phyloP scores from a whole-genome alignment of 495 filamentous ascomycete species.

The Letharia lupina region DNA sequence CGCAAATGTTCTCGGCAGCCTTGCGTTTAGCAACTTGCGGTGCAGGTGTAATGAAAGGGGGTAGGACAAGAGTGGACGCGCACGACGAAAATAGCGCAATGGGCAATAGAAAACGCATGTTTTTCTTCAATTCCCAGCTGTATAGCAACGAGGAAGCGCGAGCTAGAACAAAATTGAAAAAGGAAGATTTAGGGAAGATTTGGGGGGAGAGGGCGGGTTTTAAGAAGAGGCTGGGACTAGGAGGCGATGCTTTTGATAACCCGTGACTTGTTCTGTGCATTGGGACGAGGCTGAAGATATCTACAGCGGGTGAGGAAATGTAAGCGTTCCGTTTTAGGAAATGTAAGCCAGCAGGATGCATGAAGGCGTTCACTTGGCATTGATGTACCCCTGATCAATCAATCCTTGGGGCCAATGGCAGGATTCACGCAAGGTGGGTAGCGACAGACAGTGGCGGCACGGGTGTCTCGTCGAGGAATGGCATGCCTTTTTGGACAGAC shows the following conservation, averaged over 20 bases:
- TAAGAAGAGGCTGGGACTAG: not conserved
- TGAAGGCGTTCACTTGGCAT: not conserved
- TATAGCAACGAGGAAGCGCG: not conserved
- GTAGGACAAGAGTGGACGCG: not conserved
- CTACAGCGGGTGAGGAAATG: not conserved
- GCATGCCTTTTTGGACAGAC: not conserved
- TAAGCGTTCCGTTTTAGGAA: not conserved
- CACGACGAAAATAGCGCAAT: not conserved
- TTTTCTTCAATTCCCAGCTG: not conserved
- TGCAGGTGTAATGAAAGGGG: slow-evolving; percentile 5
- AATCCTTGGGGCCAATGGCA: not conserved
- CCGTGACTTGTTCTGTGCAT: not conserved
- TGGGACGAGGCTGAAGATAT: slow-evolving; percentile 1
- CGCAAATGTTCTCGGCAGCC: not conserved
- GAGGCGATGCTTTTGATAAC: not conserved
- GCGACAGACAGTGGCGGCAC: not conserved
- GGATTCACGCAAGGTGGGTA: not conserved
- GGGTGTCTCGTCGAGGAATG: not conserved
- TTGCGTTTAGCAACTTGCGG: not conserved
- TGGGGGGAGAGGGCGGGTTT: too few relatives aligned
- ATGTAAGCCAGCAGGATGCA: not conserved
- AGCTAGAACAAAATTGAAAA: not conserved
- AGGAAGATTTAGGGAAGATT: not conserved
- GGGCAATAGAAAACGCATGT: not conserved
- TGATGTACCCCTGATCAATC: not conserved